Base-by-base conservation (phyloP, 2,329 filamentous ascomycete genomes). In the Trichoderma sp. region DNA sequence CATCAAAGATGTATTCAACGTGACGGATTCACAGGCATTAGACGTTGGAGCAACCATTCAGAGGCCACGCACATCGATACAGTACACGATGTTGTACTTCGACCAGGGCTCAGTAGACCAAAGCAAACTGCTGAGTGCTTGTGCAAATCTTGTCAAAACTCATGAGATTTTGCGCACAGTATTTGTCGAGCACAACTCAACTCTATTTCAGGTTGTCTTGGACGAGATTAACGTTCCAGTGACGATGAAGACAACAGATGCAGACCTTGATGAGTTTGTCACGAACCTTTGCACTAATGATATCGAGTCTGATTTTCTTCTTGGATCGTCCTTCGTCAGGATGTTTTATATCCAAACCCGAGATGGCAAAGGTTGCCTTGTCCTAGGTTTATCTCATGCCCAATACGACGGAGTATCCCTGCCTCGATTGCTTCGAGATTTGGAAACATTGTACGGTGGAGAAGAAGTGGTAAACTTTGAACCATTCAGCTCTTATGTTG, bases 351-450 rank as follows among this genome's bases (percentile, higher is more conserved):
- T 60, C 57, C 18, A 67, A 30, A 24, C 24, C 43, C 14, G 9
- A 21, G 47, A 57, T 65, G 62, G 34, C 15, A 21, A 32, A 26
- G 11, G 24, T 3, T 57, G 64, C 28, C 47, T 67, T 24, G 47
- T 67, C 24, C 4, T 67, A 11, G 47, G 47, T 3, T 43, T 87
- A 15, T 87, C 85, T 0, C 85, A 86, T 73, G 84, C 85, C 0
- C 84, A 86, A 73, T 86, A 86, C 65, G 84, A 86, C 28, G 84
- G 84, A 30, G 82, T 86, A 21, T 86, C 82, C 26, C 77, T 86
- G 3, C 84, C 84, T 0, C 78, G 80, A 5, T 77, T 86, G 1
- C 80, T 84, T 39, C 77, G 21, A n/a, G 62, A 65, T 21, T 43
- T 65, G 18, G 36, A 65, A 32, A 21, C n/a, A 12, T 43, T 65